Evolutionary conservation across 495 filamentous ascomycete genomes (phyloP), one percentile per base, ranked within the genome.

Genomic region (Podospora comata): DNA sequence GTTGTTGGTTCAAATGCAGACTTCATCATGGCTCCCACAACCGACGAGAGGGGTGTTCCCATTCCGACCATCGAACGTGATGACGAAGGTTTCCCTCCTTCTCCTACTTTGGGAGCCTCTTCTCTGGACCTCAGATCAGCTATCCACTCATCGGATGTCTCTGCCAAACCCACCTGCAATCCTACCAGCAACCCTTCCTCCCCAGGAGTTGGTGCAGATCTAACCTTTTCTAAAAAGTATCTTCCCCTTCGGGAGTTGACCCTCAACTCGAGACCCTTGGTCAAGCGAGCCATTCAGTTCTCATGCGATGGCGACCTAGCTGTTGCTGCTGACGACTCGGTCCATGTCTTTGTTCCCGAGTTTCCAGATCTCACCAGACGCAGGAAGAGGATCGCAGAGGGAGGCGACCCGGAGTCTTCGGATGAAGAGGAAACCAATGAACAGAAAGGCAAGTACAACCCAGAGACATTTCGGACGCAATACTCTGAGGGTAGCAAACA

Each of bases 261-360:
- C n/a, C 75, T 85, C 11, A 74, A 72, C 32, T 78, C 80, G 0
- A 71, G 79, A 9, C 81, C 82, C 3, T 67, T 79, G 44, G 76
- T 79, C 61, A 82, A 78, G 34, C 81, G 82, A 58, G 79, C 80
- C 58, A 73, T 85, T 48, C 74, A 74, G 32, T 85, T 82, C 75
- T 85, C 82, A 19, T 81, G 80, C 66, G 82, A 85, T 61, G 77
- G 78, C 34, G 82, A 85, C 68, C 71, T 85, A 0, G 82, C 81
- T 6, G 74, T 85, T 16, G 77, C 77, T 0, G 80, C 79, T 55
- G 81, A 85, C 64, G 82, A 85, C 68, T 82, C 79, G 30, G 77
- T 85, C 63, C 76, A 81, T 63, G 65, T 85, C 57, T 79, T 80
- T 62, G 73, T 84, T 23, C 82, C 82, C 23, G 80, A 83, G 60